phyloP scores from a whole-genome alignment of 768 basidiomycete species.

The Rhodocollybia butyracea region DNA sequence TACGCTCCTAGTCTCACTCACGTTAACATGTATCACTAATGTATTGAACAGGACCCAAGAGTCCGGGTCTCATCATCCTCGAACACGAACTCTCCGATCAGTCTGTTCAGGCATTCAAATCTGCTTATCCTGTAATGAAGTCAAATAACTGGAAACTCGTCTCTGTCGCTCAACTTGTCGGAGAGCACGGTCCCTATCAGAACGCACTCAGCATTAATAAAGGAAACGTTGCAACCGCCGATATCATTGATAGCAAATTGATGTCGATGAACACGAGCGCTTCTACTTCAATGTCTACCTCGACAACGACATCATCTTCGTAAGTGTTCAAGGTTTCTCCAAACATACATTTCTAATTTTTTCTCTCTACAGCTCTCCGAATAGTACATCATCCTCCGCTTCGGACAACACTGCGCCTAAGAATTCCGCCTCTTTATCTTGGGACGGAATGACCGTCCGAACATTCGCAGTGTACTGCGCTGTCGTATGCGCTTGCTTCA shows the following conservation, averaged over 20 bases:
- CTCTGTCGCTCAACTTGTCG: slow-evolving; percentile 46
- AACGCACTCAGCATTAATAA: not conserved
- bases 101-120: slow-evolving; percentile 65
- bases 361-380: too few relatives aligned
- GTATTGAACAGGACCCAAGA: slow-evolving; percentile 50
- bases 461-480: not conserved
- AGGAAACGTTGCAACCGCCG: not conserved
- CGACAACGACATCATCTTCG: not conserved
- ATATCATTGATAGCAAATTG: not conserved
- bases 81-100: slow-evolving; percentile 75
- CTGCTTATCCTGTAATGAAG: slow-evolving; percentile 59
- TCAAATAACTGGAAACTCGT: slow-evolving; percentile 68
- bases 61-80: slow-evolving; percentile 75
- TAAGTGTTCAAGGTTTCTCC: not conserved
- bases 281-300: not conserved
- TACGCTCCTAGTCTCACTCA: slow-evolving; percentile 18
- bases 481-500: not conserved
- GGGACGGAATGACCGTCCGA: not conserved
- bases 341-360: too few relatives aligned
- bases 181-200: not conserved
- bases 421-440: not conserved
- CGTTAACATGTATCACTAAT: not conserved
- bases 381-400: too few relatives aligned
- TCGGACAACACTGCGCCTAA: not conserved
- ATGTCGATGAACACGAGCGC: not conserved